phyloP scores from a whole-genome alignment of 2,329 filamentous ascomycete species.

The Hypomyces rosellus region DNA sequence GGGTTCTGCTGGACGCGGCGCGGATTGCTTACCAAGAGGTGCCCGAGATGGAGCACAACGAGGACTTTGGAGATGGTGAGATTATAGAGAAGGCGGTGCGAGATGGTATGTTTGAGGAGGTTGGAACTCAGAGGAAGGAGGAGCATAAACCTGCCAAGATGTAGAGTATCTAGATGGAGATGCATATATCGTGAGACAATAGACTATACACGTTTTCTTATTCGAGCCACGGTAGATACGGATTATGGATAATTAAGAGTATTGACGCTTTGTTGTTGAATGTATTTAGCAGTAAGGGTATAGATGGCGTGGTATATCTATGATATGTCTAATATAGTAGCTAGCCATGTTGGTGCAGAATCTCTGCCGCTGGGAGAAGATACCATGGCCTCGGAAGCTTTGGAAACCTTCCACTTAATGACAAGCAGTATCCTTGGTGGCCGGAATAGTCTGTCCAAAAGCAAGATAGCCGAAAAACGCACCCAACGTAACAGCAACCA shows the following conservation, averaged over 20 bases:
- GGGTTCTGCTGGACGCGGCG: slow-evolving; percentile 83
- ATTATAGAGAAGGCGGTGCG: slow-evolving; percentile 42
- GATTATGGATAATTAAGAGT: too few relatives aligned
- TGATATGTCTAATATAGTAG: too few relatives aligned
- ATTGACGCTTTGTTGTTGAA: too few relatives aligned
- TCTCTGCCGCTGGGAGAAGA: too few relatives aligned
- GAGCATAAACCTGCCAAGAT: slow-evolving; percentile 27
- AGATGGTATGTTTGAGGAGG: slow-evolving; percentile 42
- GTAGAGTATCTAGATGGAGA: slow-evolving; percentile 12
- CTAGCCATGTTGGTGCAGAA: too few relatives aligned
- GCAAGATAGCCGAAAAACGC: slow-evolving; percentile 82
- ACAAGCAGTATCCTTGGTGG: slow-evolving; percentile 83
- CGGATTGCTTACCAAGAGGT: slow-evolving; percentile 74
- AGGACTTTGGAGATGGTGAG: slow-evolving; percentile 45
- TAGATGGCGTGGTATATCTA: too few relatives aligned
- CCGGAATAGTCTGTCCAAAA: slow-evolving; percentile 65
- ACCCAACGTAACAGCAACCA: slow-evolving; percentile 83
- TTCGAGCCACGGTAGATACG: too few relatives aligned
- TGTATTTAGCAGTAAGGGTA: too few relatives aligned
- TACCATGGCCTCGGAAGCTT: too few relatives aligned
- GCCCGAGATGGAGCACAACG: slow-evolving; percentile 73
- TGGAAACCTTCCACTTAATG: slow-evolving; percentile 49
- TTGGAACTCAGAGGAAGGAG: slow-evolving; percentile 21
- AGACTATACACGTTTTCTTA: neutral
- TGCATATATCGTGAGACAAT: neutral